Conservation (phyloP, 768 basidiomycete species). For the Suillus spraguei region DNA sequence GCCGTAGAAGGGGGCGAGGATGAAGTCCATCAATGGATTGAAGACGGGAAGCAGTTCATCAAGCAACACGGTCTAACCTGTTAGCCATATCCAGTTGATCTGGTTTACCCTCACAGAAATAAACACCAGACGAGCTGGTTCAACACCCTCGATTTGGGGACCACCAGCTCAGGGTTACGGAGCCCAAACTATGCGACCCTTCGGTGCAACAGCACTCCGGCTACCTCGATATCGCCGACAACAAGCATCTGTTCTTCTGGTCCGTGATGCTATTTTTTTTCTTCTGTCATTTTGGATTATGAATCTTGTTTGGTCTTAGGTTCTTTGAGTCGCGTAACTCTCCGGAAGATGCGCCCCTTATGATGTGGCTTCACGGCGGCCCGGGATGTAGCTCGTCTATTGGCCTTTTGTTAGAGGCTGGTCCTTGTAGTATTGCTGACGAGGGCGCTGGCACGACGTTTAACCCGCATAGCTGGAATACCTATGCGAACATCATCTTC, state of each 20-base stretch:
- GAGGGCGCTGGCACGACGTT: conserved; percentile 67
- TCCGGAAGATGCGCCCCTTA: conserved; percentile 77
- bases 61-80: conserved; percentile 73
- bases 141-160: conserved; percentile 52
- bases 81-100: conserved; percentile 37
- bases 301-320: conserved; percentile 42
- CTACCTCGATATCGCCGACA: conserved; percentile 78
- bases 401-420: conserved; percentile 90
- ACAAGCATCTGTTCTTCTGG: conserved; percentile 91
- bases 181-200: conserved; percentile 77
- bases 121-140: conserved; percentile 56
- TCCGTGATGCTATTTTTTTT: conserved; percentile 33
- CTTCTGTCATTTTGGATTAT: not conserved
- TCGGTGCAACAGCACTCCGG: conserved; percentile 77
- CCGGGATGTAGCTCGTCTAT: conserved; percentile 75
- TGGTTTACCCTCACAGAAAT: conserved; percentile 8
- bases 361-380: conserved; percentile 91
- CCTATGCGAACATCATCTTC: conserved; percentile 60
- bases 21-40: conserved; percentile 61
- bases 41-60: conserved; percentile 65
- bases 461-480: conserved; percentile 89
- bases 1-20: too few species aligned
- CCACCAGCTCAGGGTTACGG: conserved; percentile 62
- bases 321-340: conserved; percentile 85
- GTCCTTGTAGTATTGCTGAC: conserved; percentile 78